Conservation (phyloP, 2,329 filamentous ascomycete species). For the Aspergillus novofumigatus region DNA sequence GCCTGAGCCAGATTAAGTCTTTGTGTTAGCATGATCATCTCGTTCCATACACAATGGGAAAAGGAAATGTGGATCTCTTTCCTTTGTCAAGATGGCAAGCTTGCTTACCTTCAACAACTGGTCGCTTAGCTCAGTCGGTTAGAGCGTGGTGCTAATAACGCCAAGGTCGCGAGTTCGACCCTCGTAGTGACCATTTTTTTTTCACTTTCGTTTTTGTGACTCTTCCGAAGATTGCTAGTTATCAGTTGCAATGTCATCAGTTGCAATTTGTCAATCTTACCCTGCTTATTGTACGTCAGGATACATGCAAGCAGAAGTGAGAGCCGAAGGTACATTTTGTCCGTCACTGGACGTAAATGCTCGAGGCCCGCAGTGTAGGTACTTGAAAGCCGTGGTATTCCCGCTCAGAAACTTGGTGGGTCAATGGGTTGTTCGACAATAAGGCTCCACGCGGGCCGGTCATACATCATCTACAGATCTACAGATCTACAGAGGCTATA, state of each 20-base stretch:
- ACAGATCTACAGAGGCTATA: not conserved
- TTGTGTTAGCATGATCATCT: not conserved
- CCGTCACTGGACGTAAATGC: constrained; percentile 32
- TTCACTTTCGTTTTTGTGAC: not conserved
- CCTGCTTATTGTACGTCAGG: not conserved
- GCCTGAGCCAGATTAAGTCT: not conserved
- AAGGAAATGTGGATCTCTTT: too few species aligned
- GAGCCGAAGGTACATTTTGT: constrained; percentile 12
- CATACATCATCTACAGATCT: not conserved
- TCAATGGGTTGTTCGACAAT: constrained; percentile 13
- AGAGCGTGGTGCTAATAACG: not conserved
- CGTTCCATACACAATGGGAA: too few species aligned
- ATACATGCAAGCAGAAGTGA: not conserved
- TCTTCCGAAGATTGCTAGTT: constrained; percentile 3
- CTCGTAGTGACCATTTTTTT: not conserved
- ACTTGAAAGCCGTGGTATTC: not conserved
- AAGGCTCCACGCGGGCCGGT: not conserved
- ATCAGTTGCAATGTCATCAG: not conserved
- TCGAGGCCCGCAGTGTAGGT: constrained; percentile 45
- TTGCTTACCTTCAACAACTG: not conserved
- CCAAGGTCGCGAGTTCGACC: not conserved
- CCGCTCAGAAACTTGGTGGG: constrained; percentile 3
- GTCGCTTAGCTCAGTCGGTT: not conserved
- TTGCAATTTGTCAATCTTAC: not conserved
- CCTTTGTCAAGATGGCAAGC: too few species aligned